Evolutionary conservation across 441 rosid species (phyloP).

Genomic region (Pelargonium myrrhifolium): DNA sequence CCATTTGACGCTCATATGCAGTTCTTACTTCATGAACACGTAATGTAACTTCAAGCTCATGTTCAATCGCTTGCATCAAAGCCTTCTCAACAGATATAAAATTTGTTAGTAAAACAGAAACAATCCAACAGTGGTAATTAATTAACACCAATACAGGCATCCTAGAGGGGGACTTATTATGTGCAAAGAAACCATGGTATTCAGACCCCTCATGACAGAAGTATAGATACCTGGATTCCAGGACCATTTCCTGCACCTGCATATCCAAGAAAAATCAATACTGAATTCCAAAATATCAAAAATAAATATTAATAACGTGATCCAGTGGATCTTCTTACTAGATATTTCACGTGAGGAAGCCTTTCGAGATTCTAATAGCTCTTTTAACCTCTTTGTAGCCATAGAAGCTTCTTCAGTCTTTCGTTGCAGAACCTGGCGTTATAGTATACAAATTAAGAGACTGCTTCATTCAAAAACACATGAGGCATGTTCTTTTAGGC

Average conservation of each 20-base stretch:
- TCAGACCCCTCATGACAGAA: slow-evolving; percentile 9
- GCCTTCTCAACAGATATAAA: slow-evolving; percentile 43
- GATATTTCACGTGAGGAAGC: slow-evolving; percentile 56
- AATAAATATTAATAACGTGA: slow-evolving; percentile 13
- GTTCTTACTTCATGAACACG: slow-evolving; percentile 90
- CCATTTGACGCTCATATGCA: slow-evolving; percentile 83
- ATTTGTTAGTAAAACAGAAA: slow-evolving; percentile 14
- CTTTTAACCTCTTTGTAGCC: slow-evolving; percentile 94
- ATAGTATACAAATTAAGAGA: slow-evolving; percentile 14
- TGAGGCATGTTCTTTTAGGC: slow-evolving; percentile 3
- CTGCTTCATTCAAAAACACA: slow-evolving; percentile 16
- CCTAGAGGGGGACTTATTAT: background rate
- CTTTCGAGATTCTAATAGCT: slow-evolving; percentile 79
- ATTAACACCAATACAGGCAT: slow-evolving; percentile 4
- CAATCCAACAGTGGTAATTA: slow-evolving; percentile 2
- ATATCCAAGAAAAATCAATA: slow-evolving; percentile 18
- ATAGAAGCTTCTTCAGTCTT: slow-evolving; percentile 95
- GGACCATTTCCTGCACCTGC: slow-evolving; percentile 59
- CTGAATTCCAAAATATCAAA: slow-evolving; percentile 15
- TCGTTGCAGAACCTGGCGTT: slow-evolving; percentile 75
- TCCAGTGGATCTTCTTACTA: slow-evolving; percentile 26
- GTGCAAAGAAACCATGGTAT: slow-evolving; percentile 8
- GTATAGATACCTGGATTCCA: slow-evolving; percentile 66
- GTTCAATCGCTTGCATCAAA: slow-evolving; percentile 83
- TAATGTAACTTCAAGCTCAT: slow-evolving; percentile 89